Conservation (phyloP, 129 eudicot species). For the Flaveria bidentis region DNA sequence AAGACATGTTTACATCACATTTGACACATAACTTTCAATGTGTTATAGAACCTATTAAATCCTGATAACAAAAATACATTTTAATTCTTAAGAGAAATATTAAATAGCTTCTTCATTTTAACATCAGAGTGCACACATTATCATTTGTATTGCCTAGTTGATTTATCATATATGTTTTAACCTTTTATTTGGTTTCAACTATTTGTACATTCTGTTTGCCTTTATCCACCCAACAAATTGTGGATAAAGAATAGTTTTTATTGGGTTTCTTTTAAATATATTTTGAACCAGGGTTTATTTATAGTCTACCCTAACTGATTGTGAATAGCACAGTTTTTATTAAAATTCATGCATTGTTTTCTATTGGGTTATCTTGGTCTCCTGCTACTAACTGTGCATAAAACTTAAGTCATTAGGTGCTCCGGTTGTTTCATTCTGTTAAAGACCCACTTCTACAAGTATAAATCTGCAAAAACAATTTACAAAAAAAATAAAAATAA, state of each 20-base stretch:
- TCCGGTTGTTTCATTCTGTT: neutral
- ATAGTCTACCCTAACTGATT: neutral
- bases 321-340: neutral
- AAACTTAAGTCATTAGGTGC: neutral
- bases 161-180: neutral
- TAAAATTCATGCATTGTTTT: neutral
- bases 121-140: neutral
- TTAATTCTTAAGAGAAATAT: neutral
- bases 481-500: neutral
- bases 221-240: neutral
- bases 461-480: neutral
- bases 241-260: neutral
- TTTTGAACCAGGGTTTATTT: neutral
- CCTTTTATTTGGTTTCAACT: neutral
- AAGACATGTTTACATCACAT: no score
- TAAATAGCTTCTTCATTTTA: neutral
- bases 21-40: no score
- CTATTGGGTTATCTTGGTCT: neutral
- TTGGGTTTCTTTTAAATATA: neutral
- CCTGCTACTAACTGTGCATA: neutral
- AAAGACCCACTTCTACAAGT: neutral
- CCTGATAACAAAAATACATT: no score
- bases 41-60: no score
- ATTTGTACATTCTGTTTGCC: neutral
- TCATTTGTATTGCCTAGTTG: neutral